Base-by-base conservation (phyloP, 163 green algal species). In the Volvox carteri region DNA sequence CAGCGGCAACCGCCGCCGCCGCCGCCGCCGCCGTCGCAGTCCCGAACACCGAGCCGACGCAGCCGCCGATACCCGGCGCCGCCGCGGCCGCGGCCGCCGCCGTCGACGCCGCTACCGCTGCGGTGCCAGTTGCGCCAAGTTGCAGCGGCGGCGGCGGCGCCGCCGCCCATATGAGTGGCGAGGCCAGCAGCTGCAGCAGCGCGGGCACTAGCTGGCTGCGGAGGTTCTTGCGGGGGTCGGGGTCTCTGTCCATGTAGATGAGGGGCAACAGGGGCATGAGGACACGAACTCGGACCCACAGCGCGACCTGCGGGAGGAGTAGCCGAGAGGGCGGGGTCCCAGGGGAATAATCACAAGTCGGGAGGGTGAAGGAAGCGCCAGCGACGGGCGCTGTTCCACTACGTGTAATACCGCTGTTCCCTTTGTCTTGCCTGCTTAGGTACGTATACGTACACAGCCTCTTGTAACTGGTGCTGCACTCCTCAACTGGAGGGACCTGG, bases 251-350 rank as follows among this genome's bases (percentile, higher is more conserved):
- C 70, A 75, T 81, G 84, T 89, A 89, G 39, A 89, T 83, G 68
- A 89, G 68, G 0, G 84, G 84, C 70, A 89, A 50, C 70, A 89
- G 84, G 16, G 84, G 84, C 84, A 89, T 83, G 28, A 89, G 84
- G 33, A 89, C 84, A 1, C 84, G 84, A 35, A 89, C 25, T 6
- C 84, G 84, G 33, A 83, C 52, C 84, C 84, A 89, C 50, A 89
- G 41, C 37, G 84, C 84, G 68, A 89, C 84, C 84, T 87, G 79
- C 41, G 23, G 28, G n/a, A 37, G 62, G 62, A 73, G 14, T 2
- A 73, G 28, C 11, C 8, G 28, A 70, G 23, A 19, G 23, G 23
- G n/a, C n/a, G n/a, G n/a, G n/a, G n/a, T n/a, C n/a, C n/a, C n/a
- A n/a, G n/a, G n/a, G n/a, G n/a, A n/a, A n/a, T n/a, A n/a, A n/a